A percentile compares a stretch with the other conserved stretches of the same genome.
phyloP scores from a whole-genome alignment of 2,329 filamentous ascomycete species.

The Microdochium bolleyi region DNA sequence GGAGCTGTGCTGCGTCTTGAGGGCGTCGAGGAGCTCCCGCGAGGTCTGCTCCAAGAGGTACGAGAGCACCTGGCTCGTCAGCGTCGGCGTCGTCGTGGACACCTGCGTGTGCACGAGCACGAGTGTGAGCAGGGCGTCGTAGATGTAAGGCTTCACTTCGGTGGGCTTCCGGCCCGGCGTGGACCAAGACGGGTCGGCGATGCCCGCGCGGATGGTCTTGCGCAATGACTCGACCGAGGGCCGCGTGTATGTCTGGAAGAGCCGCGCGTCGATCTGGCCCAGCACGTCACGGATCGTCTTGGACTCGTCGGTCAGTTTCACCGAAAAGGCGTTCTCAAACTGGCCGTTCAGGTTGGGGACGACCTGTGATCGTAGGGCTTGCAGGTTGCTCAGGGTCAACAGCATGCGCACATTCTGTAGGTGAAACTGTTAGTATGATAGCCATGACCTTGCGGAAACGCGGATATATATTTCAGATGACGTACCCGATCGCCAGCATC shows the following conservation, averaged over 20 bases:
- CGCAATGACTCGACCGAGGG: conserved; percentile 64
- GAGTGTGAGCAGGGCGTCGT: conserved; percentile 74
- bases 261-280: conserved; percentile 77
- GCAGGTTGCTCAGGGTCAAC: conserved; percentile 86
- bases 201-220: conserved; percentile 63
- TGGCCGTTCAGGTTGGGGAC: conserved; percentile 84
- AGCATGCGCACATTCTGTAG: conserved; percentile 88
- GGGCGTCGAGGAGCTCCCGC: conserved; percentile 71
- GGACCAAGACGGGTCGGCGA: conserved; percentile 65
- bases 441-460: conserved; percentile 2
- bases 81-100: conserved; percentile 65
- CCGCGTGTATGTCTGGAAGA: conserved; percentile 88
- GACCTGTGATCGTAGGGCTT: conserved; percentile 70
- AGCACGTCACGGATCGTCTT: conserved; percentile 89
- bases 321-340: conserved; percentile 89
- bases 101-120: conserved; percentile 91
- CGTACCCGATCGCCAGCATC: conserved; percentile 50
- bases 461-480: conserved; percentile 4
- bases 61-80: conserved; percentile 76
- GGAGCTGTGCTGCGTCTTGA: conserved; percentile 51
- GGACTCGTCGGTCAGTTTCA: conserved; percentile 88
- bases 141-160: conserved; percentile 81
- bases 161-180: conserved; percentile 51
- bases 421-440: conserved; percentile 13
- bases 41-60: conserved; percentile 80